A percentile compares a stretch with the other conserved stretches of the same genome.
These are phyloP conservation scores for Moelleriella libera DNA, from an alignment of 2,329 filamentous ascomycete species.

Conservation along the genomic window DNA sequence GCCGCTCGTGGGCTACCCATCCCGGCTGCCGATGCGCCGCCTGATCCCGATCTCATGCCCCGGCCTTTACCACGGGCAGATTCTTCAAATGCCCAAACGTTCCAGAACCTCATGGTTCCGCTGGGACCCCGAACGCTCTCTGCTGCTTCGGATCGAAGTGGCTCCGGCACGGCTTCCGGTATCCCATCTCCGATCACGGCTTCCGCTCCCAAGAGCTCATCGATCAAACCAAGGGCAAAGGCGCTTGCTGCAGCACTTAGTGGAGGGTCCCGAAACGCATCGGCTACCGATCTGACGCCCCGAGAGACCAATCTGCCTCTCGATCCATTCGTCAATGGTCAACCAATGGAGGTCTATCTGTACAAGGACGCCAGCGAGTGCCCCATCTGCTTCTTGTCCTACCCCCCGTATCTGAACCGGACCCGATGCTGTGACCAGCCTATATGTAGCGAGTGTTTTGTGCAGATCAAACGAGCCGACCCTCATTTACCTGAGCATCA, in stretches of 20 bases:
- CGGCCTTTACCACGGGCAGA: conserved; percentile 27
- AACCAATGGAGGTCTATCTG: conserved; percentile 78
- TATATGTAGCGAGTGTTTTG: conserved; percentile 97
- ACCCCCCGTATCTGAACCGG: conserved; percentile 85
- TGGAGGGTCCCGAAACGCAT: conserved; percentile 57
- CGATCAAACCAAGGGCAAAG: conserved; percentile 75
- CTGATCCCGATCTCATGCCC: conserved; percentile 48
- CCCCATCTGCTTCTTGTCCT: conserved; percentile 92
- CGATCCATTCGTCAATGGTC: conserved; percentile 87
- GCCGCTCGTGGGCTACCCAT: conserved; percentile 74
- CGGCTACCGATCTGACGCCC: conserved; percentile 56
- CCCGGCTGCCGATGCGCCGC: conserved; percentile 71
- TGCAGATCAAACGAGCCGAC: conserved; percentile 92
- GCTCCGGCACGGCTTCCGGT: conserved; percentile 44
- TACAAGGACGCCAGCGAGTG: conserved; percentile 89
- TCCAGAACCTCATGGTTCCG: conserved; percentile 65
- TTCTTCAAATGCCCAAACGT: conserved; percentile 38
- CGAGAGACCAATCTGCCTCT: conserved; percentile 68
- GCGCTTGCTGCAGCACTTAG: conserved; percentile 73
- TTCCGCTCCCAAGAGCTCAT: conserved; percentile 29
- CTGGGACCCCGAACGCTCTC: conserved; percentile 67
- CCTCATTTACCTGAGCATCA: conserved; percentile 76
- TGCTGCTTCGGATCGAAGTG: conserved; percentile 55
- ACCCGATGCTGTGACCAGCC: conserved; percentile 91
- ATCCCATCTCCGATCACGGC: conserved; percentile 34